These are phyloP conservation scores for Sphaceloma murrayae DNA, from an alignment of 2,329 filamentous ascomycete species.

Conservation along the genomic window DNA sequence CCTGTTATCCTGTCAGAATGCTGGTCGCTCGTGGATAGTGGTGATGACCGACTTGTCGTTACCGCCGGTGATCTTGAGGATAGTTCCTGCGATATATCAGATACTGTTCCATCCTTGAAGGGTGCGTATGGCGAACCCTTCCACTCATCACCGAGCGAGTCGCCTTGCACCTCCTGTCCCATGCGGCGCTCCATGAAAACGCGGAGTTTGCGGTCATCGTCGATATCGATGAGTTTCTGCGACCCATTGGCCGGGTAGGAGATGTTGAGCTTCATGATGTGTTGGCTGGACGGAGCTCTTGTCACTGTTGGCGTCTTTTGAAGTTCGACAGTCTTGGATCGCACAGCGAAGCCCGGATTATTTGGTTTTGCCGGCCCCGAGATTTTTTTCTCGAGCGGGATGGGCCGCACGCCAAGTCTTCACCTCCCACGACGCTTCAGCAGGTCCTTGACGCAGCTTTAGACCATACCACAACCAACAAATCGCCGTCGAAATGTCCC, in stretches of 20 bases:
- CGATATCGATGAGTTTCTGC: constrained; percentile 97
- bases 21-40: too few species aligned
- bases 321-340: too few species aligned
- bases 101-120: background rate
- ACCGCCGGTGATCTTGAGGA: constrained; percentile 98
- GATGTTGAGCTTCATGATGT: constrained; percentile 62
- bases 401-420: too few species aligned
- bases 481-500: constrained; percentile 37
- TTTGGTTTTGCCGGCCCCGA: constrained; percentile 1
- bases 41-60: constrained; percentile 99
- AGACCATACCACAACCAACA: constrained; percentile 15
- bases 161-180: constrained; percentile 84
- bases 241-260: constrained; percentile 98
- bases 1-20: background rate
- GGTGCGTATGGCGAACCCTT: too few species aligned
- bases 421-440: too few species aligned
- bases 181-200: constrained; percentile 99
- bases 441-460: too few species aligned
- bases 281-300: too few species aligned
- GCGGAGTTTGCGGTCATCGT: constrained; percentile 98
- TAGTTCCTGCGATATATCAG: constrained; percentile 46
- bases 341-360: background rate
- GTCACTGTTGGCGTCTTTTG: constrained; percentile 13
- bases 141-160: constrained; percentile 97
- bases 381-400: too few species aligned